Conservation (phyloP, 2,329 filamentous ascomycete species). For the Fusarium torulosum region DNA sequence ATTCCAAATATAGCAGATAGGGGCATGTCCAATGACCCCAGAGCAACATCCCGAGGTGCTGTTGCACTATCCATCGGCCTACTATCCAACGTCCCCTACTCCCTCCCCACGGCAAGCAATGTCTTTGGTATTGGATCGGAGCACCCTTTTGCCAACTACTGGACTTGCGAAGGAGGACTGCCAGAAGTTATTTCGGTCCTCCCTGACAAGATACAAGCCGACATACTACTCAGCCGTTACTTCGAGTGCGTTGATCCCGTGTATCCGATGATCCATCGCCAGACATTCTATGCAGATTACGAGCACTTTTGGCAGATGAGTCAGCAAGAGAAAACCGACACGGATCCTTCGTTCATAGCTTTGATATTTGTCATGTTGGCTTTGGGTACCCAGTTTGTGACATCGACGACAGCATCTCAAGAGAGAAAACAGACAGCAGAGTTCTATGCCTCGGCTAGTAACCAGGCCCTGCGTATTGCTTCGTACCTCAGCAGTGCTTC, state of each 20-base stretch:
- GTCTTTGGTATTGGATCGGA: constrained; percentile 85
- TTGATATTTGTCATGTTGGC: constrained; percentile 83
- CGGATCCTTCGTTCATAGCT: constrained; percentile 77
- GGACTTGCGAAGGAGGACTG: constrained; percentile 82
- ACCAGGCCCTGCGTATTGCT: constrained; percentile 80
- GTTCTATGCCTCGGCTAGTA: constrained; percentile 83
- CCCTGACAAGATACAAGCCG: constrained; percentile 80
- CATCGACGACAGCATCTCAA: constrained; percentile 63
- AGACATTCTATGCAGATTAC: constrained; percentile 82
- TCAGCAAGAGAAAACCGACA: constrained; percentile 66
- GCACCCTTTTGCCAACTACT: constrained; percentile 86
- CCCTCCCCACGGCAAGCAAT: constrained; percentile 77
- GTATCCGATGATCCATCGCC: constrained; percentile 82
- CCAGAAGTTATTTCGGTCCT: constrained; percentile 81
- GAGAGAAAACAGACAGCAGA: constrained; percentile 82
- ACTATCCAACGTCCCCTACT: constrained; percentile 79
- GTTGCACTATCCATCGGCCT: constrained; percentile 70
- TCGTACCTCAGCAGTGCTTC: constrained; percentile 83
- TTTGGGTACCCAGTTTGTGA: constrained; percentile 82
- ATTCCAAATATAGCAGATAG: constrained; percentile 70
- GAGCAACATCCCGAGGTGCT: constrained; percentile 61
- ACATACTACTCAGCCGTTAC: constrained; percentile 74
- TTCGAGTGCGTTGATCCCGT: constrained; percentile 82
- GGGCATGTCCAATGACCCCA: constrained; percentile 60
- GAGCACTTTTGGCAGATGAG: constrained; percentile 79